Evolutionary conservation across 306 rosid genomes (phyloP).

Genomic region (Lithocarpus polystachyus): DNA sequence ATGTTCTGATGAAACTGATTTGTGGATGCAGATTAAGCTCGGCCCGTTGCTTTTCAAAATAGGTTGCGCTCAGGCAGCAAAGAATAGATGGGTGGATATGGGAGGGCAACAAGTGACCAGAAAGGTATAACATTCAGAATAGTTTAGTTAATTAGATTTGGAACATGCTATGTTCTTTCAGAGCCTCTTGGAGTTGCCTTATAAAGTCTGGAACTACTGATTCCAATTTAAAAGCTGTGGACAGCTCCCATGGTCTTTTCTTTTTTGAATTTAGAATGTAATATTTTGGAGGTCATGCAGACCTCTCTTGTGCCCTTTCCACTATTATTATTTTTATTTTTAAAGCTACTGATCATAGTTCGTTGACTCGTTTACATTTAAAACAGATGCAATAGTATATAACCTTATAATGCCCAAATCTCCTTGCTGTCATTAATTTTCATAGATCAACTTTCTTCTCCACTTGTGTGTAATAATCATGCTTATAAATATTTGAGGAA

Average conservation of each 20-base stretch:
- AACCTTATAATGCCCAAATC: neutral
- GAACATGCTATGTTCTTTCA: neutral
- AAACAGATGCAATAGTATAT: neutral
- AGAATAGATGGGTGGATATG: slow-evolving; percentile 83
- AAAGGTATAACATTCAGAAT: slow-evolving; percentile 40
- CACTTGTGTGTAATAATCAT: neutral
- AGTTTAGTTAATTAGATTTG: neutral
- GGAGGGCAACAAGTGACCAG: slow-evolving; percentile 67
- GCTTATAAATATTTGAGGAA: neutral
- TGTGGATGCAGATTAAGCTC: slow-evolving; percentile 64
- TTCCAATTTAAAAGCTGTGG: neutral
- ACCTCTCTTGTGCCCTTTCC: neutral
- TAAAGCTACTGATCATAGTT: neutral
- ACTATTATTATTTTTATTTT: neutral
- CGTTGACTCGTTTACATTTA: neutral
- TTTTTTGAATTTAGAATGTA: neutral
- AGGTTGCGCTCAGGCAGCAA: slow-evolving; percentile 78
- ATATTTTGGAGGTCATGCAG: neutral
- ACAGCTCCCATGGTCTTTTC: neutral
- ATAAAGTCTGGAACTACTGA: neutral
- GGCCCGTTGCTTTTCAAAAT: slow-evolving; percentile 61
- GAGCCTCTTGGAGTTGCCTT: neutral
- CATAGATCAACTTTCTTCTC: neutral
- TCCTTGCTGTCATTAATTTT: neutral
- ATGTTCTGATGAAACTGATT: slow-evolving; percentile 6